Evolutionary conservation across 495 filamentous ascomycete species (phyloP).

Genomic region (Penicillium paxilli): DNA sequence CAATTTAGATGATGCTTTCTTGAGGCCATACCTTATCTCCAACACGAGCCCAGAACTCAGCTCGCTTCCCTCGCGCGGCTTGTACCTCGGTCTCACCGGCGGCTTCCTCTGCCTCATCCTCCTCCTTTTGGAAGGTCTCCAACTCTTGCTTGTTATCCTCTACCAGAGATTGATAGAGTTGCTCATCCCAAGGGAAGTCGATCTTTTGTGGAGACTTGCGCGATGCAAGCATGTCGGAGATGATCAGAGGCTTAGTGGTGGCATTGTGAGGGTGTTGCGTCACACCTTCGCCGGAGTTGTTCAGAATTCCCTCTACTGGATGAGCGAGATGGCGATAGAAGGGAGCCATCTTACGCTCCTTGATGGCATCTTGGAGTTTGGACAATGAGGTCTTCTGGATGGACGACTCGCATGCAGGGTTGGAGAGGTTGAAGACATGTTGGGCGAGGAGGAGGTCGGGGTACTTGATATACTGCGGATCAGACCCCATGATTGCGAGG

Average conservation of each 20-base stretch:
- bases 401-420: conserved; percentile 69
- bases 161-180: conserved; percentile 78
- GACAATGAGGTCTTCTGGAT: conserved; percentile 74
- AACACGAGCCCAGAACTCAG: conserved; percentile 91
- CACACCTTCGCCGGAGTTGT: conserved; percentile 69
- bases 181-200: conserved; percentile 85
- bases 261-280: conserved; percentile 57
- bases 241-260: conserved; percentile 54
- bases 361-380: conserved; percentile 88
- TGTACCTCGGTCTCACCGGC: conserved; percentile 94
- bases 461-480: conserved; percentile 95
- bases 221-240: conserved; percentile 69
- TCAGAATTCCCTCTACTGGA: conserved; percentile 88
- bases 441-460: conserved; percentile 89
- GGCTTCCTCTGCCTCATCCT: conserved; percentile 90
- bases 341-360: conserved; percentile 93
- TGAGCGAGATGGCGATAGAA: conserved; percentile 95
- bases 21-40: conserved; percentile 80
- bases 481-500: conserved; percentile 77
- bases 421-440: conserved; percentile 95
- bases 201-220: conserved; percentile 60
- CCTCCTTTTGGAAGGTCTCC: conserved; percentile 88
- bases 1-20: background rate
- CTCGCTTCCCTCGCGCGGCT: conserved; percentile 88
- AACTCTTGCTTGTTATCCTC: conserved; percentile 90